Evolutionary conservation across 306 rosid genomes (phyloP).

Genomic region (Rosa multiflora): DNA sequence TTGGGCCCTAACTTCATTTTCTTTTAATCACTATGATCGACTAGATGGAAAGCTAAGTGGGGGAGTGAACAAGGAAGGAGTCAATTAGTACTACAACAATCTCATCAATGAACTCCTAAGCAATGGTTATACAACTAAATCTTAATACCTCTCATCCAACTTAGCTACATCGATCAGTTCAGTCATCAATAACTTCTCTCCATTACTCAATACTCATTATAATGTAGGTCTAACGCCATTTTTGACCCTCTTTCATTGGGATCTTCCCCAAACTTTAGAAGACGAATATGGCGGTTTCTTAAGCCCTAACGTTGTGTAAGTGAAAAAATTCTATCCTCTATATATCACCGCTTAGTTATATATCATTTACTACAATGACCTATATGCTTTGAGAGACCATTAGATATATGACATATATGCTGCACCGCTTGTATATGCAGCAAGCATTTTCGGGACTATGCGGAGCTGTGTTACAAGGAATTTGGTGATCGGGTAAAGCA

Average conservation of each 20-base stretch:
- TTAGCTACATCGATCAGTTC: not conserved
- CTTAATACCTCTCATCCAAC: not conserved
- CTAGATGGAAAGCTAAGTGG: conserved; percentile 54
- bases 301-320: conserved; percentile 50
- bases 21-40: not conserved
- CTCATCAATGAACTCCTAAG: conserved; percentile 50
- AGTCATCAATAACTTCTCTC: not conserved
- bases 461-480: conserved; percentile 46
- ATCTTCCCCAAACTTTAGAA: conserved; percentile 63
- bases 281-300: conserved; percentile 62
- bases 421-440: conserved; percentile 13
- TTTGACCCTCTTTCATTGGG: conserved; percentile 73
- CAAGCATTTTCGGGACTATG: conserved; percentile 42
- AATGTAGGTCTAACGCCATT: conserved; percentile 37
- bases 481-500: conserved; percentile 61
- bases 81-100: conserved; percentile 46
- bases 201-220: not conserved
- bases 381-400: not conserved
- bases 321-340: not conserved
- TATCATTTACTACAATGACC: not conserved
- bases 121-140: conserved; percentile 37
- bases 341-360: not conserved
- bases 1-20: not conserved
- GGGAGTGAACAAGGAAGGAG: conserved; percentile 52
- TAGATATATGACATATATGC: not conserved